phyloP scores from a whole-genome alignment of 371 early-diverging fungal species.

The Lichtheimia hyalospora region DNA sequence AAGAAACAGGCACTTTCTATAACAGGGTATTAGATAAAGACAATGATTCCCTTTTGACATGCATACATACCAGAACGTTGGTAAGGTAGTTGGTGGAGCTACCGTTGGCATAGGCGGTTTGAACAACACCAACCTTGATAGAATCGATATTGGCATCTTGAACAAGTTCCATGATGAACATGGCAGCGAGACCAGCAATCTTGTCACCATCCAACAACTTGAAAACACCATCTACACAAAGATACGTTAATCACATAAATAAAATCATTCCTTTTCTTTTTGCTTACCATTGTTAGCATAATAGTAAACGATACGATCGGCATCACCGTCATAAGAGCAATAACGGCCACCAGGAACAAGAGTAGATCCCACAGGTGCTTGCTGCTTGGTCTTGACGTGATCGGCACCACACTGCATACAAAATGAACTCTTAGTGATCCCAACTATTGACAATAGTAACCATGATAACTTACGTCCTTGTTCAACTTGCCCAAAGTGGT shows the following conservation, averaged over 20 bases:
- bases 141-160: slow-evolving; percentile 71
- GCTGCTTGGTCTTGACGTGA: slow-evolving; percentile 92
- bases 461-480: slow-evolving; percentile 60
- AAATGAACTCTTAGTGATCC: not conserved
- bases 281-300: slow-evolving; percentile 68
- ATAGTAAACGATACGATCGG: slow-evolving; percentile 98
- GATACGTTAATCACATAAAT: not conserved
- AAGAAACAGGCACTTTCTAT: slow-evolving; percentile 90
- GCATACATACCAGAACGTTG: slow-evolving; percentile 71
- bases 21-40: not conserved
- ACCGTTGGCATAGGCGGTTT: slow-evolving; percentile 99
- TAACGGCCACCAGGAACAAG: slow-evolving; percentile 70
- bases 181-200: slow-evolving; percentile 92
- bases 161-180: slow-evolving; percentile 88
- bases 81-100: slow-evolving; percentile 91
- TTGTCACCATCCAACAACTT: slow-evolving; percentile 97
- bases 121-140: slow-evolving; percentile 94
- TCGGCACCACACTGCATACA: slow-evolving; percentile 92
- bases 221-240: slow-evolving; percentile 68
- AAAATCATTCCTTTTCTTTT: not conserved
- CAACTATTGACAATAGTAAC: not conserved
- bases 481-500: slow-evolving; percentile 75
- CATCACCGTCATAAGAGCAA: slow-evolving; percentile 98
- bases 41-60: too few species aligned
- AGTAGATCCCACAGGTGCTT: slow-evolving; percentile 71